These are phyloP conservation scores for Auricularia heimuer DNA, from an alignment of 768 basidiomycete species.

Conservation along the genomic window DNA sequence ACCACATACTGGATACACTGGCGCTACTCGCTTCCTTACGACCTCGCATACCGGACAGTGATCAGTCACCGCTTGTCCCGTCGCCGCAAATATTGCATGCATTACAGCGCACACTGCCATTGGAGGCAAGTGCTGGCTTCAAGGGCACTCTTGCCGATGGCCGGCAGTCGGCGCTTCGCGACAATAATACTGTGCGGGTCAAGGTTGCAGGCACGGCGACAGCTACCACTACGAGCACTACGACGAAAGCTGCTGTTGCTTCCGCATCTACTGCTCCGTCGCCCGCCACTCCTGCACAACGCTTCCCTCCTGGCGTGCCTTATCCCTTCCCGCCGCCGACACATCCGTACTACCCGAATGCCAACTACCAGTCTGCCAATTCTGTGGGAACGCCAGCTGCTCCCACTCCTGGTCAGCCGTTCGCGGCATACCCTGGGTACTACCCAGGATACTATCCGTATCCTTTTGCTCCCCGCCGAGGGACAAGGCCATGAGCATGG, in stretches of 20 bases:
- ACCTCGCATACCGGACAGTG: conserved; percentile 43
- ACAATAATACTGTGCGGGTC: conserved; percentile 66
- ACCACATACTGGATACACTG: conserved; percentile 63
- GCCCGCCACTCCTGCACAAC: neutral
- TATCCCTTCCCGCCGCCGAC: conserved; percentile 22
- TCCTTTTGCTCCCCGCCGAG: neutral
- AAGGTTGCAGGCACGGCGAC: conserved; percentile 22
- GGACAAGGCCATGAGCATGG: neutral
- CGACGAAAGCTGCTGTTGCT: neutral
- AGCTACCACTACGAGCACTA: conserved; percentile 2
- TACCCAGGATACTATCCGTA: neutral
- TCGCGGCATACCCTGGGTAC: neutral
- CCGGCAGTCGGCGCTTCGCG: conserved; percentile 52
- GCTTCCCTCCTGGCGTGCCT: conserved; percentile 16
- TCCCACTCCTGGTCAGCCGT: conserved; percentile 13
- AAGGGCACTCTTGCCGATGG: conserved; percentile 58
- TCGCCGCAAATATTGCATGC: conserved; percentile 55
- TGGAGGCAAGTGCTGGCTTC: conserved; percentile 56
- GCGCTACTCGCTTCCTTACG: conserved; percentile 58
- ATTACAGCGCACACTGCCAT: conserved; percentile 59
- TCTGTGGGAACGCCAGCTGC: conserved; percentile 13
- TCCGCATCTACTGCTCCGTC: conserved; percentile 7
- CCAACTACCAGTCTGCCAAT: neutral
- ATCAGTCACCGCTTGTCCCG: conserved; percentile 44
- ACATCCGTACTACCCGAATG: conserved; percentile 6